Evolutionary conservation across 352 stramenopile species (phyloP), one percentile per base, ranked within the genome.

Genomic region (Globisporangium camurandrum): DNA sequence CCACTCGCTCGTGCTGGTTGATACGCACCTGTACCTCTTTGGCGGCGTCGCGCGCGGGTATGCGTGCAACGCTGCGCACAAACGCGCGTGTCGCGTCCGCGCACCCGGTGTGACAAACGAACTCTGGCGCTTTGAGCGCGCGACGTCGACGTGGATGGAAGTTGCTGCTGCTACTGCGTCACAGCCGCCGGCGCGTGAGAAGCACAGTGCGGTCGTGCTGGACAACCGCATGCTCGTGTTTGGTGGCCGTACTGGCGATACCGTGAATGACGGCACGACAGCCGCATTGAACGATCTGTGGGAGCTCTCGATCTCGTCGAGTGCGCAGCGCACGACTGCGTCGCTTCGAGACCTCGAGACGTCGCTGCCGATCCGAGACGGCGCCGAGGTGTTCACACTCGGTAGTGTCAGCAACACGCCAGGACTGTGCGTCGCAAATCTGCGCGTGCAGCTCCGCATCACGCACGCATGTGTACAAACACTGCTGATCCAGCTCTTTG

Each of bases 81-180:
- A 77, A 24, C 45, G 57, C 1, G 63, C 63, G 9, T 90, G 78
- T n/a, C n/a, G n/a, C 38, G 38, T 71, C 19, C 37, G 66, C 3
- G 46, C 57, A 17, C 33, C 42, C 14, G 66, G 59, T 1, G 59
- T 86, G 16, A 84, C 61, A n/a, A 86, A 83, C 49, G 75, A 90
- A 40, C 65, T 90, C 1, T 90, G 75, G 78, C 67, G 73, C 8
- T 86, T 83, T 41, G 67, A 90, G 48, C 45, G 73, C 1, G 33
- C 59, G 2, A 80, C 67, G 2, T 63, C 67, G 31, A 69, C 55
- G 6, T 90, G 78, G 78, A 68, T 76, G 41, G 56, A 49, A 11
- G 51, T 34, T 6, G 34, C 46, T 2, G 51, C 44, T 20, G 28
- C 49, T 7, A 19, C 39, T n/a, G n/a, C n/a, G n/a, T n/a, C n/a